Base-by-base conservation (phyloP, 1,284 basidiomycete species). In the Rhodofomes roseus region DNA sequence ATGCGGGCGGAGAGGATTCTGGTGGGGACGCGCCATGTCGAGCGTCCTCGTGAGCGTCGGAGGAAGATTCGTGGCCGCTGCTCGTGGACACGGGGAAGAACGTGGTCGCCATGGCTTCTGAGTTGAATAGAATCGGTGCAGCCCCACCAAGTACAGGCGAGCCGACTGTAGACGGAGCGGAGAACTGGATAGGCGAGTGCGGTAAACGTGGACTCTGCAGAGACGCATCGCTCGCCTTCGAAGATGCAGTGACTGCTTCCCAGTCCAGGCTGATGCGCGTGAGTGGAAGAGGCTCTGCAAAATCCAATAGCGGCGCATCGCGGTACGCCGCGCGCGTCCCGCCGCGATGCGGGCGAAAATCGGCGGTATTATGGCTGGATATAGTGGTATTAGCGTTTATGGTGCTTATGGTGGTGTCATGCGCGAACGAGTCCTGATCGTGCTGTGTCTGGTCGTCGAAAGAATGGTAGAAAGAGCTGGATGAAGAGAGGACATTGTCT, bases 1-100 rank as follows among this genome's bases (percentile, higher is more conserved):
- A 46, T 1, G 60, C 51, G 11, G 65, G 66, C 23, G 50, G 22
- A 5, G 62, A 58, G 25, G 62, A 44, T 3, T 56, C 60, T 29
- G 59, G 53, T 12, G 55, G 53, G 22, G 12, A 54, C 48, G 36
- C 36, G 25, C 31, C 53, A 54, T 31, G 57, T 20, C 55, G 54
- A 4, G 51, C 59, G n/a, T 29, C 34, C 12, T 59, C 53, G 8
- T 57, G 54, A 9, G 36, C n/a, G 7, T 64, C 62, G 59, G 67
- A 56, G 61, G 63, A 53, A 65, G 64, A 23, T 61, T 61, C n/a
- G 56, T 55, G 14, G 65, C 63, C 22, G 58, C 46, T 31, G 41
- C 55, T 51, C 34, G 18, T 37, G 41, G 53, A 39, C 16, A 58
- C 50, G 29, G 56, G 56, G 56, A 52, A 58, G 50, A 58, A 58